A percentile compares a stretch with the other conserved stretches of the same genome.
Evolutionary conservation across 2,329 filamentous ascomycete genomes (phyloP).

Genomic region (Boeremia lycopersici): DNA sequence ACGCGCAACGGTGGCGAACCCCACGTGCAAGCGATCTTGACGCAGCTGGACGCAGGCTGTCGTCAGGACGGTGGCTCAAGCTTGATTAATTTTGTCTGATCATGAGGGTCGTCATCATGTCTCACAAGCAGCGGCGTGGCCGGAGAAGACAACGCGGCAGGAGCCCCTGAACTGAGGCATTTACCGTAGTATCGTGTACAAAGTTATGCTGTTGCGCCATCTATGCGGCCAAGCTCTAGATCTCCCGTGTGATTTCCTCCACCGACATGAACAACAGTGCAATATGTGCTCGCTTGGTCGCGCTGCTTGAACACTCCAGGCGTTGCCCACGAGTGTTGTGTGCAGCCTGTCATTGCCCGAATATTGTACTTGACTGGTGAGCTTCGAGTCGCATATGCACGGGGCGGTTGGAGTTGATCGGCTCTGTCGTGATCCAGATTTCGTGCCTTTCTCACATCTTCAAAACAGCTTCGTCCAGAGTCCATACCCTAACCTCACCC

Average conservation of each 20-base stretch:
- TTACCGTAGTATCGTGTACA: not conserved
- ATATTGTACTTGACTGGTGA: not conserved
- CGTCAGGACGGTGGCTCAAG: constrained; percentile 22
- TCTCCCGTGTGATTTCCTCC: not conserved
- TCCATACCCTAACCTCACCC: constrained; percentile 85
- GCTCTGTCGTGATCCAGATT: not conserved
- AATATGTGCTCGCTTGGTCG: not conserved
- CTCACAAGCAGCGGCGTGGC: not conserved
- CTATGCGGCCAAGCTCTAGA: not conserved
- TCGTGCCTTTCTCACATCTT: not conserved
- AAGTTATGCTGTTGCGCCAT: constrained; percentile 9
- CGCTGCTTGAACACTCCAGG: not conserved
- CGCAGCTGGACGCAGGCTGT: not conserved
- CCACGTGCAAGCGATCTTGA: constrained; percentile 25
- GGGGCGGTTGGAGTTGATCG: not conserved
- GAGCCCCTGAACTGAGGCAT: constrained; percentile 9
- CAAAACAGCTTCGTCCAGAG: constrained; percentile 40
- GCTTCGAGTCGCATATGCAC: not conserved
- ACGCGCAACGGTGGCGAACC: not conserved
- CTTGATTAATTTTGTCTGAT: constrained; percentile 6
- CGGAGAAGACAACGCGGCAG: not conserved
- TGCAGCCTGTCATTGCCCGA: not conserved
- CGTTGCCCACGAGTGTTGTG: not conserved
- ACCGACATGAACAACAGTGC: not conserved
- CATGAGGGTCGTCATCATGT: not conserved